A percentile compares a stretch with the other conserved stretches of the same genome.
Conservation (phyloP, 2,329 filamentous ascomycete genomes). For the Bipolaris zeicola region DNA sequence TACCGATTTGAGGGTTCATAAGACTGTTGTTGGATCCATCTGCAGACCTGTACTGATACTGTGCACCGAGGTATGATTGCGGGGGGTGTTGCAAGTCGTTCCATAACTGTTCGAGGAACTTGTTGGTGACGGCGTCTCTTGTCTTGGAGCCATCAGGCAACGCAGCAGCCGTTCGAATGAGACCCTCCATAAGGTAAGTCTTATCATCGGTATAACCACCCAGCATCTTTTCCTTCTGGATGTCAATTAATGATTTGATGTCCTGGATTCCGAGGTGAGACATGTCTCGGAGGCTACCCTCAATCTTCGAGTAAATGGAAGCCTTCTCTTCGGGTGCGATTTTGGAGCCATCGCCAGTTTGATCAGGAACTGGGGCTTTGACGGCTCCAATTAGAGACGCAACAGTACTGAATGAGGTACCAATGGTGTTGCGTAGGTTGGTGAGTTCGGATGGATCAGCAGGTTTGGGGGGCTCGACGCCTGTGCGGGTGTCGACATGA, state of each 20-base stretch:
- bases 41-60: constrained; percentile 55
- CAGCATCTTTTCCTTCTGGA: constrained; percentile 48
- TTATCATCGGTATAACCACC: constrained; percentile 65
- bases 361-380: constrained; percentile 37
- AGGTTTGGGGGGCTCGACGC: constrained; percentile 32
- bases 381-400: constrained; percentile 38
- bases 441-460: constrained; percentile 42
- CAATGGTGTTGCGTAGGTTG: constrained; percentile 39
- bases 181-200: constrained; percentile 64
- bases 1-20: constrained; percentile 66
- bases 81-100: constrained; percentile 57
- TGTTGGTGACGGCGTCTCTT: constrained; percentile 50
- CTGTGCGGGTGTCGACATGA: constrained; percentile 43
- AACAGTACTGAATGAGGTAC: constrained; percentile 35
- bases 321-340: constrained; percentile 41
- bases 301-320: constrained; percentile 42
- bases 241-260: constrained; percentile 46
- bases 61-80: constrained; percentile 51
- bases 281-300: constrained; percentile 41
- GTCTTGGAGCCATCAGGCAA: constrained; percentile 50
- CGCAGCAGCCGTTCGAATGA: constrained; percentile 57
- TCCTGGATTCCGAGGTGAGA: constrained; percentile 42
- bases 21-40: constrained; percentile 63
- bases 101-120: constrained; percentile 55
- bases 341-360: constrained; percentile 54